phyloP scores from a whole-genome alignment of 2,329 filamentous ascomycete genomes.

The Chaetomium sp. region DNA sequence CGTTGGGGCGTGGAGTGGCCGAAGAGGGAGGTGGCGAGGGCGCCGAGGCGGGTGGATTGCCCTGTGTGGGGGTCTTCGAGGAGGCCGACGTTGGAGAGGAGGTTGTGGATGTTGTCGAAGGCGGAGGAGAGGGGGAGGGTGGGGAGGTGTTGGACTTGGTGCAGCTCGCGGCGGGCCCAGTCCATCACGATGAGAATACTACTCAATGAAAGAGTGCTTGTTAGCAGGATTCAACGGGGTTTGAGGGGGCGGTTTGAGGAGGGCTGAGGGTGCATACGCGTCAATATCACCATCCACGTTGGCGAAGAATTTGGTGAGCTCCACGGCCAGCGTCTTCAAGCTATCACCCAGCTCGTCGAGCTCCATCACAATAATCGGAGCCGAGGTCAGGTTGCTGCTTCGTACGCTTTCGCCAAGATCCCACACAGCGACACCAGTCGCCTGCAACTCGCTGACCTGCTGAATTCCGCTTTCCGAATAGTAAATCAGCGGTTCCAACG shows the following conservation, averaged over 20 bases:
- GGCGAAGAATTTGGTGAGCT: slow-evolving; percentile 87
- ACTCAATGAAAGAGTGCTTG: background rate
- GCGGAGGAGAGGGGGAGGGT: slow-evolving; percentile 60
- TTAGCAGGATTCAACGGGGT: background rate
- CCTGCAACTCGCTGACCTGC: slow-evolving; percentile 82
- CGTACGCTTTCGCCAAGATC: slow-evolving; percentile 88
- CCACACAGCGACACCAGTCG: slow-evolving; percentile 89
- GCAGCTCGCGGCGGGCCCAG: slow-evolving; percentile 83
- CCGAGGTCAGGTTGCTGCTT: slow-evolving; percentile 84
- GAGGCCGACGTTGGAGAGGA: slow-evolving; percentile 60
- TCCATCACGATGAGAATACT: slow-evolving; percentile 93
- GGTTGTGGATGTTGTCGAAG: slow-evolving; percentile 76
- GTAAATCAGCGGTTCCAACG: slow-evolving; percentile 90
- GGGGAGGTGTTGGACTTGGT: slow-evolving; percentile 57
- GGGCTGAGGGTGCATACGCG: slow-evolving; percentile 42
- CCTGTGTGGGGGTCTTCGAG: slow-evolving; percentile 48
- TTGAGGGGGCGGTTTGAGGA: background rate
- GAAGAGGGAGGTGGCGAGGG: slow-evolving; percentile 64
- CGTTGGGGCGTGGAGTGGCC: slow-evolving; percentile 75
- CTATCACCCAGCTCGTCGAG: slow-evolving; percentile 81
- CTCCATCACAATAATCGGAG: slow-evolving; percentile 75
- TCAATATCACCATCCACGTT: slow-evolving; percentile 92
- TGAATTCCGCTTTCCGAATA: slow-evolving; percentile 85
- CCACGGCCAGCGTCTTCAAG: slow-evolving; percentile 74
- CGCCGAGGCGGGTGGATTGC: slow-evolving; percentile 61